Evolutionary conservation across 2,329 filamentous ascomycete species (phyloP), one percentile per base, ranked within the genome.

Genomic region (Aspergillus tubingensis): DNA sequence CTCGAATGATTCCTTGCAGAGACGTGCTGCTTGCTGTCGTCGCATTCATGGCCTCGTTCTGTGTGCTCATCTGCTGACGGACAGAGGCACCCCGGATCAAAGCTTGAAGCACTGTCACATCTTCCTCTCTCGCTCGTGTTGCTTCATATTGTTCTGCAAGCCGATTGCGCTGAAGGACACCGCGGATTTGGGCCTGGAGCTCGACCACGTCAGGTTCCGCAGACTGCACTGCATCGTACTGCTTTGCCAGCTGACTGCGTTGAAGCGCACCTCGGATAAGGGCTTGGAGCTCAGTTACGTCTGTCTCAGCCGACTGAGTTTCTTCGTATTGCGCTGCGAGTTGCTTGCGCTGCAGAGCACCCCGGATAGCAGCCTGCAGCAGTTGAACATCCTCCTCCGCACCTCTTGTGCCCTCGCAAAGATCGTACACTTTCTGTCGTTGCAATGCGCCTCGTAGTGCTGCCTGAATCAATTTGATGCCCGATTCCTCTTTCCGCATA

Each of bases 11-110:
- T 5, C 84, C 83, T 73, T 91, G 88, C 3, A 90, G 73, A 7
- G 81, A 64, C 47, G 72, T 67, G 41, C 72, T 58, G n/a, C 61
- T 78, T 60, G 87, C 83, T 53, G 83, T 77, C 17, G 82, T 80
- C 57, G 88, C 76, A 50, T 82, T 81, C 25, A 81, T 75, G 15
- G 72, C 64, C 2, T 64, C 63, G 11, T 67, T 66, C 44, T 77
- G 71, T 5, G 65, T 63, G 51, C 50, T 65, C 59, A 76, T 65
- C 23, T 74, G 62, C 62, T 78, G 81, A 68, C 91, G 83, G 64
- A 87, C 74, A 60, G 91, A 75, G 77, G 86, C 84, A 68, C 90
- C 91, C 61, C 90, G 84, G 66, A 87, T 83, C 43, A 85, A 84
- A 58, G 88, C 86, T 77, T 92, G 90, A 47, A 92, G 80, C 50